Percentiles rank a stretch among this genome's conserved stretches.
phyloP scores from a whole-genome alignment of 805 yeast genomes.

The Spencermartinsiella europaea region DNA sequence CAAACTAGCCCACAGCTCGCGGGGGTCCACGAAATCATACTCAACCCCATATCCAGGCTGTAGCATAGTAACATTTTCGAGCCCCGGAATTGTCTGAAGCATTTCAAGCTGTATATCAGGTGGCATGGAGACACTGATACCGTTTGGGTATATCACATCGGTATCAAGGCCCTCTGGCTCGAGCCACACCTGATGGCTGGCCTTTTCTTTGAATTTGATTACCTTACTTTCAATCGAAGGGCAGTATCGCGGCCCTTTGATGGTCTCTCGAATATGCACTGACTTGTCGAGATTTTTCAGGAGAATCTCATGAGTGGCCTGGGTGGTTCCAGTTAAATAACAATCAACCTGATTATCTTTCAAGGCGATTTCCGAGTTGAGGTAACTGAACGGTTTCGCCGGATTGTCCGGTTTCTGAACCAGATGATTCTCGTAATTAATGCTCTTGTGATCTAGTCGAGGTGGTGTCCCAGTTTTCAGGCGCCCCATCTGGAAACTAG shows the following conservation, averaged over 20 bases:
- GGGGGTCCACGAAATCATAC: conserved; percentile 92
- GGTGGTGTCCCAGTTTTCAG: conserved; percentile 98
- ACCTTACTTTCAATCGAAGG: conserved; percentile 94
- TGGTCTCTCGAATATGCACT: conserved; percentile 87
- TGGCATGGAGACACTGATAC: conserved; percentile 95
- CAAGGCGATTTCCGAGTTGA: conserved; percentile 65
- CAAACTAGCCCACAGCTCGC: conserved; percentile 69
- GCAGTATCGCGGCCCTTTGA: conserved; percentile 95
- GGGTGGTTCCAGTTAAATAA: conserved; percentile 73
- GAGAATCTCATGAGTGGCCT: conserved; percentile 64
- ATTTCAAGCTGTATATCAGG: conserved; percentile 78
- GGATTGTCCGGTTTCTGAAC: conserved; percentile 76
- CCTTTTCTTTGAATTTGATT: conserved; percentile 70
- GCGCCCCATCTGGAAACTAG: conserved; percentile 82
- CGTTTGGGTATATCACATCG: conserved; percentile 90
- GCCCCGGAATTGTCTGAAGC: conserved; percentile 76
- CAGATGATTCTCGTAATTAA: conserved; percentile 59
- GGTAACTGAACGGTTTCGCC: conserved; percentile 84
- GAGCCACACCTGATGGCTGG: conserved; percentile 80
- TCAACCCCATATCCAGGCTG: conserved; percentile 99
- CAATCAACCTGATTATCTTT: conserved; percentile 58
- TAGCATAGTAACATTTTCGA: conserved; percentile 79
- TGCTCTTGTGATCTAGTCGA: conserved; percentile 65
- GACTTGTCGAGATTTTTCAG: conserved; percentile 70
- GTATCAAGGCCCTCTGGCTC: conserved; percentile 94